Percentiles rank a stretch among this genome's conserved stretches.
Conservation (phyloP, 352 stramenopile species). For the Nothophytophthora sp. region DNA sequence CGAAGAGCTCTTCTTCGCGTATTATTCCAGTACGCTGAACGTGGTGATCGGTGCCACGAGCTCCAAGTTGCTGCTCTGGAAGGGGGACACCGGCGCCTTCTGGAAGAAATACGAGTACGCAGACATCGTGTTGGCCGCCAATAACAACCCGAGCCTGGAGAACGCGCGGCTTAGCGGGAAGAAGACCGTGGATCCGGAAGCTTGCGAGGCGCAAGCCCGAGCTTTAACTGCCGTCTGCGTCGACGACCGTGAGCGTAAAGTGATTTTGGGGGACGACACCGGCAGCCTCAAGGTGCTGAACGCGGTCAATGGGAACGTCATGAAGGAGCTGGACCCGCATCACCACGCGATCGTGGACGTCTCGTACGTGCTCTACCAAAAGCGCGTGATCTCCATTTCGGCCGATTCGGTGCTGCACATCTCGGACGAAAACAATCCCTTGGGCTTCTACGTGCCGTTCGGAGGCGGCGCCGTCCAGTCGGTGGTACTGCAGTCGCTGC, state of each 20-base stretch:
- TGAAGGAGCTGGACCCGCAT: slow-evolving; percentile 80
- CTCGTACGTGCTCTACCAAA: slow-evolving; percentile 58
- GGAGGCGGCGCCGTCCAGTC: slow-evolving; percentile 54
- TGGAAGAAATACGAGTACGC: slow-evolving; percentile 61
- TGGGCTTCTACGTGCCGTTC: slow-evolving; percentile 73
- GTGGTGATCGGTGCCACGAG: slow-evolving; percentile 56
- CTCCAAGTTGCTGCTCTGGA: slow-evolving; percentile 62
- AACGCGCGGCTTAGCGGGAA: slow-evolving; percentile 9
- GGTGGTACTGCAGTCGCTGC: slow-evolving; percentile 58
- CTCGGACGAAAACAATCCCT: slow-evolving; percentile 68
- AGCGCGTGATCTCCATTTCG: slow-evolving; percentile 67
- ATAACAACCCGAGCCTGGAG: slow-evolving; percentile 5
- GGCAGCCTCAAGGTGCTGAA: slow-evolving; percentile 76
- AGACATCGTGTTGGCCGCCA: slow-evolving; percentile 28
- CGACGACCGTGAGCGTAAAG: slow-evolving; percentile 81
- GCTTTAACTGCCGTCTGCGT: slow-evolving; percentile 76
- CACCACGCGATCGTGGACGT: slow-evolving; percentile 40
- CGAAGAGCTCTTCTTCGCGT: slow-evolving; percentile 66
- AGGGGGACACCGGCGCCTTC: slow-evolving; percentile 45
- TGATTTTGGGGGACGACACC: slow-evolving; percentile 74
- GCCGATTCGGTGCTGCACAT: slow-evolving; percentile 63
- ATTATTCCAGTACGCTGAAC: slow-evolving; percentile 58
- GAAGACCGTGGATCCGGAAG: slow-evolving; percentile 10
- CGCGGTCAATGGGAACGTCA: slow-evolving; percentile 76
- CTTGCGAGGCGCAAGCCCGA: slow-evolving; percentile 18